Percentiles rank a stretch among this genome's conserved stretches.
These are phyloP conservation scores for Daucus carota DNA, from an alignment of 129 eudicot genomes.

Conservation along the genomic window DH1_v3.0 NC_030382.2:42334001-42334500, in stretches of 20 bases:
- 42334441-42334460: conserved; percentile 13
- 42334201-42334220: background rate
- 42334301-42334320: background rate
- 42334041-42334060: no score
- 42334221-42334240: conserved; percentile 2
- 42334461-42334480: conserved; percentile 10
- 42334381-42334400: background rate
- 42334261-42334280: background rate
- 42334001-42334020: no score
- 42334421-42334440: conserved; percentile 13
- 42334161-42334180: background rate
- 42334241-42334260: background rate
- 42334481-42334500: background rate
- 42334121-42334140: no score
- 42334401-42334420: conserved; percentile 5
- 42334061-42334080: no score
- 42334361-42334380: background rate
- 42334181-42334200: background rate
- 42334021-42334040: no score
- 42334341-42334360: conserved; percentile 8
- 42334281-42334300: background rate
- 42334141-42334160: no score
- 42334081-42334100: no score
- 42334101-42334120: no score
- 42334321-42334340: conserved; percentile 11